These are phyloP conservation scores for Coprinopsis sp. DNA, from an alignment of 768 basidiomycete genomes.

Conservation along the genomic window DNA sequence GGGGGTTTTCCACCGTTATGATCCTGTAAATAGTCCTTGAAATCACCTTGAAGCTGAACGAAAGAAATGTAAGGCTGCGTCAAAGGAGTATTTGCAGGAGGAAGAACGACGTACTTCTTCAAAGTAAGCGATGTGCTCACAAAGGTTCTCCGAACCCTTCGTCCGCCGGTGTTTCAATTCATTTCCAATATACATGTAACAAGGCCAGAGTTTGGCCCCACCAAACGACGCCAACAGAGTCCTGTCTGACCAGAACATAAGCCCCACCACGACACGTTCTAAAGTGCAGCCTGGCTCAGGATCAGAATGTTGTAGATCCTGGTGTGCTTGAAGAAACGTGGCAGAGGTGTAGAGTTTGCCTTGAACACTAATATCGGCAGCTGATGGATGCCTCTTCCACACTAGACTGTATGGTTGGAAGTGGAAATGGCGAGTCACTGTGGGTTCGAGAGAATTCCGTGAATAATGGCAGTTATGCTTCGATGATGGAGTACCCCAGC, in stretches of 20 bases:
- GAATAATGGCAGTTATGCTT: neutral
- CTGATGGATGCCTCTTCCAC: too few relatives aligned
- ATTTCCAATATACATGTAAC: slow-evolving; percentile 30
- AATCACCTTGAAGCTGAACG: neutral
- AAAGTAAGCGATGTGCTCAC: slow-evolving; percentile 31
- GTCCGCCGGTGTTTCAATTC: slow-evolving; percentile 28
- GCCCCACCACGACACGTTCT: slow-evolving; percentile 12
- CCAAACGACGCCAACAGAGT: slow-evolving; percentile 25
- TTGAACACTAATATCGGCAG: too few relatives aligned
- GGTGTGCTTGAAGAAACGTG: slow-evolving; percentile 6
- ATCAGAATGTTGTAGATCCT: slow-evolving; percentile 2
- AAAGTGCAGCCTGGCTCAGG: neutral
- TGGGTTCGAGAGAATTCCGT: neutral
- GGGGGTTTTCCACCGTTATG: neutral
- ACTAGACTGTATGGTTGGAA: neutral
- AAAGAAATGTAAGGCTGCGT: too few relatives aligned
- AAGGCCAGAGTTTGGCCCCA: slow-evolving; percentile 25
- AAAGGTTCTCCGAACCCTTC: slow-evolving; percentile 17
- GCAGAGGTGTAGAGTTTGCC: slow-evolving; percentile 5
- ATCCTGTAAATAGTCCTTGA: neutral
- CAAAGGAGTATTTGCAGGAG: neutral
- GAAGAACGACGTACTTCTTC: slow-evolving; percentile 7
- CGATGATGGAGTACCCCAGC: slow-evolving; percentile 1
- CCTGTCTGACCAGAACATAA: slow-evolving; percentile 26
- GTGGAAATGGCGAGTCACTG: neutral